phyloP scores from a whole-genome alignment of 2,329 filamentous ascomycete genomes.

The Phialocephala sp. region DNA sequence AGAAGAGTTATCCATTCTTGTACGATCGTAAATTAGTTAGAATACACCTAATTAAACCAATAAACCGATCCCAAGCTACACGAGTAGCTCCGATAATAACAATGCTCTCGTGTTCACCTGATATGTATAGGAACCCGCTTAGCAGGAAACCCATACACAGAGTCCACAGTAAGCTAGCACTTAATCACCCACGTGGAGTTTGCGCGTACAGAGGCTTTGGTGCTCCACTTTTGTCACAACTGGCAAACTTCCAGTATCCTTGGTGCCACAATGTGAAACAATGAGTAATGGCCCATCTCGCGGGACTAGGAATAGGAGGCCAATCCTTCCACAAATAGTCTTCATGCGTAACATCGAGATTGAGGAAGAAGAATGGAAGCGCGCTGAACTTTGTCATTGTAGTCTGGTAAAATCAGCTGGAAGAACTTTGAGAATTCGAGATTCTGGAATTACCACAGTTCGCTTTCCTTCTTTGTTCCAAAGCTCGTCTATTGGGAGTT shows the following conservation, averaged over 20 bases:
- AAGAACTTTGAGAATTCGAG: background rate
- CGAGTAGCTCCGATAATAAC: too few relatives aligned
- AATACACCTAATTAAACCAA: too few relatives aligned
- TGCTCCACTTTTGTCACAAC: conserved; percentile 53
- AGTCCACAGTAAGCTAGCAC: too few relatives aligned
- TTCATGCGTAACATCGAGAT: conserved; percentile 64
- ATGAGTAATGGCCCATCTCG: conserved; percentile 65
- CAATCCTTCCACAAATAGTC: conserved; percentile 65
- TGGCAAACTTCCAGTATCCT: conserved; percentile 69
- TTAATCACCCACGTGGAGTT: too few relatives aligned
- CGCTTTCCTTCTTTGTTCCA: conserved; percentile 36
- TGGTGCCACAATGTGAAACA: conserved; percentile 61
- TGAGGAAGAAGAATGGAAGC: conserved; percentile 68
- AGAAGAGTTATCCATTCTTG: too few relatives aligned
- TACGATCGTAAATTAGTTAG: too few relatives aligned
- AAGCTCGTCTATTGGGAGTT: conserved; percentile 35
- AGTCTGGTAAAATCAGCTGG: conserved; percentile 44
- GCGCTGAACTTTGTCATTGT: conserved; percentile 57
- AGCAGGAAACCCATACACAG: too few relatives aligned
- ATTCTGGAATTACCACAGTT: conserved; percentile 28
- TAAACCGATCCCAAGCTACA: too few relatives aligned
- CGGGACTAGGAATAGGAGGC: conserved; percentile 67
- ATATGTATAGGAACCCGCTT: too few relatives aligned
- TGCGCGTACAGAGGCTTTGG: conserved; percentile 43
- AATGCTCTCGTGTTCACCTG: too few relatives aligned